A percentile compares a stretch with the other conserved stretches of the same genome.
These are phyloP conservation scores for Sporothrix schenckii DNA, from an alignment of 2,329 filamentous ascomycete species.

Conservation along the genomic window DNA sequence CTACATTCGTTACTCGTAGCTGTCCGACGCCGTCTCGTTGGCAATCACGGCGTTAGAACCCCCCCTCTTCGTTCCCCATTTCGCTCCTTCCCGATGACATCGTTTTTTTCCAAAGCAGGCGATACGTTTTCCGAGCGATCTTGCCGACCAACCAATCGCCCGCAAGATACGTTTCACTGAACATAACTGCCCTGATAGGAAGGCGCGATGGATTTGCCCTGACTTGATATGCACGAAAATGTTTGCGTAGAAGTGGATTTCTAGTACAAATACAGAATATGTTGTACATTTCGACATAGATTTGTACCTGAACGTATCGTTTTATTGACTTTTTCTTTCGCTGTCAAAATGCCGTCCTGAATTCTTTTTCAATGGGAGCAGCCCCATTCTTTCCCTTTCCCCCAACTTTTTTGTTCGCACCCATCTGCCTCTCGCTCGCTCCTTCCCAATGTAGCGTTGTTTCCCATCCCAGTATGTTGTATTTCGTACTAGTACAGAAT, in stretches of 20 bases:
- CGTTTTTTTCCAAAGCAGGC: background rate
- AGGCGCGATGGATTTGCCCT: background rate
- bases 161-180: slow-evolving; percentile 9
- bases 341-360: background rate
- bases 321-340: background rate
- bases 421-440: background rate
- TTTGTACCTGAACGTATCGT: too few relatives aligned
- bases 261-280: too few relatives aligned
- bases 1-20: too few relatives aligned
- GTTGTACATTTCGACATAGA: too few relatives aligned
- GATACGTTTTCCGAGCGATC: background rate
- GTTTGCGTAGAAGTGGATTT: background rate
- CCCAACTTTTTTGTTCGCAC: background rate
- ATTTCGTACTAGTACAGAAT: too few relatives aligned
- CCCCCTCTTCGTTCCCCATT: background rate
- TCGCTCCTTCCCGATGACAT: background rate
- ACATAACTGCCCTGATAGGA: slow-evolving; percentile 1
- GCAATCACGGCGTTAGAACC: too few relatives aligned
- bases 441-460: slow-evolving; percentile 4
- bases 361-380: slow-evolving; percentile 3
- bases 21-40: too few relatives aligned
- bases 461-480: too few relatives aligned
- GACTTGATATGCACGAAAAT: background rate
- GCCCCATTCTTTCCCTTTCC: slow-evolving; percentile 1
- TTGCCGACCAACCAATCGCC: background rate